Evolutionary conservation across 208 protist species (phyloP).

Genomic region (Plasmodiophora brassicae): DNA sequence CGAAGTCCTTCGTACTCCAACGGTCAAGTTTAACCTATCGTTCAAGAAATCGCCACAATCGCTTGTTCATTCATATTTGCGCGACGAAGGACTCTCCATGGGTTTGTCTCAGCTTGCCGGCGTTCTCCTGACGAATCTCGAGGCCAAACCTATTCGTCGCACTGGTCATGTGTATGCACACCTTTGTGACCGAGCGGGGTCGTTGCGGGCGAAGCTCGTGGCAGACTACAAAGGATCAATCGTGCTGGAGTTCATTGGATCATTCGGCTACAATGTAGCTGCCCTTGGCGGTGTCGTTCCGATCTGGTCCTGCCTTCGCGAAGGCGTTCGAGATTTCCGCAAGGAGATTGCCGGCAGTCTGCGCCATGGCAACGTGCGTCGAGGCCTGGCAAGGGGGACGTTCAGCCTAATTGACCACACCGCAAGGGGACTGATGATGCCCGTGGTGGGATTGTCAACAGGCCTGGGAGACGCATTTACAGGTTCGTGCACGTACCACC

Average conservation of each 20-base stretch:
- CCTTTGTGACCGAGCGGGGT: not conserved
- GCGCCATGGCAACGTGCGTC: not conserved
- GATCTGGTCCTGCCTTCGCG: not conserved
- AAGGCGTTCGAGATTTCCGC: conserved; percentile 2
- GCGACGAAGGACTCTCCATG: not conserved
- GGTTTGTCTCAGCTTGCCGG: not conserved
- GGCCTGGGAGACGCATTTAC: not conserved
- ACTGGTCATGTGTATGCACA: not conserved
- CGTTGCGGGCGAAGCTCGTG: not conserved
- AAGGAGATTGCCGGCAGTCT: not conserved
- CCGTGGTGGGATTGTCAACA: not conserved
- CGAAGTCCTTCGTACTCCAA: not conserved
- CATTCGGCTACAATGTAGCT: not conserved
- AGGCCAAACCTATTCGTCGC: not conserved
- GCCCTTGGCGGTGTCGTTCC: not conserved
- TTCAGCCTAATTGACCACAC: conserved; percentile 25
- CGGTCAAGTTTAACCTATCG: not conserved
- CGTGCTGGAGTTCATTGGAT: not conserved
- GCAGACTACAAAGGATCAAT: conserved; percentile 13
- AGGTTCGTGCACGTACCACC: not conserved
- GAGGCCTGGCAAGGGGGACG: not conserved
- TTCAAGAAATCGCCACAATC: not conserved
- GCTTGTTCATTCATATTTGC: not conserved
- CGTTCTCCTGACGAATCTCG: conserved; percentile 6
- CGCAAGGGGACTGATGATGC: conserved; percentile 8